Evolutionary conservation across 352 stramenopile species (phyloP).

Genomic region (Phytophthora citrophthora): DNA sequence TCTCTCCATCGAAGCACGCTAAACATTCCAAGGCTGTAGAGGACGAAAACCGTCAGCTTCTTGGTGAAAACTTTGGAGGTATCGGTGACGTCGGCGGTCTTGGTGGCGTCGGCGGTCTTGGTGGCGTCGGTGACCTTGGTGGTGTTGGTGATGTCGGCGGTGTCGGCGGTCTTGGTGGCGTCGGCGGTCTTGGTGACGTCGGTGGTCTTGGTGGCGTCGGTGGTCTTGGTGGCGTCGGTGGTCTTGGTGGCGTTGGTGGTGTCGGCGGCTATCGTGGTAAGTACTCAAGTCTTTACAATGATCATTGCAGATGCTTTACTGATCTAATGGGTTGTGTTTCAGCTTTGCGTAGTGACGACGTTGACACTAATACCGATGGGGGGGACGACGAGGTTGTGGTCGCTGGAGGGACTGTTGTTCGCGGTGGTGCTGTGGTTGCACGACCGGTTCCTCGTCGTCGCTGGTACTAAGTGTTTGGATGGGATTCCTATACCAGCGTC

Average conservation of each 20-base stretch:
- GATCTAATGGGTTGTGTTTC: neutral
- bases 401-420: slow-evolving; percentile 17
- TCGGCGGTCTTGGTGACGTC: slow-evolving; percentile 5
- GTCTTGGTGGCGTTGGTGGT: slow-evolving; percentile 7
- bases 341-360: slow-evolving; percentile 16
- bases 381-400: slow-evolving; percentile 29
- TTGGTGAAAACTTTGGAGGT: slow-evolving; percentile 6
- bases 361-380: neutral
- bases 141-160: slow-evolving; percentile 16
- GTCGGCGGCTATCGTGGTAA: slow-evolving; percentile 17
- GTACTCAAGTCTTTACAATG: neutral
- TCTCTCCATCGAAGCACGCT: neutral
- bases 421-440: slow-evolving; percentile 32
- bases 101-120: slow-evolving; percentile 5
- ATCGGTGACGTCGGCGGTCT: slow-evolving; percentile 3
- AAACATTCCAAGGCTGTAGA: slow-evolving; percentile 1
- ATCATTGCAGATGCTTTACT: neutral
- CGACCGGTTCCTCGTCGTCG: slow-evolving; percentile 18
- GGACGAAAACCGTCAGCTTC: slow-evolving; percentile 13
- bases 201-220: slow-evolving; percentile 6
- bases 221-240: slow-evolving; percentile 12
- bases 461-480: slow-evolving; percentile 21
- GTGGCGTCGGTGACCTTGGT: slow-evolving; percentile 1
- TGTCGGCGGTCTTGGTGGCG: slow-evolving; percentile 1
- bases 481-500: no score